Evolutionary conservation across 2,329 filamentous ascomycete species (phyloP), one percentile per base, ranked within the genome.

Genomic region (Endocalyx cinctus): DNA sequence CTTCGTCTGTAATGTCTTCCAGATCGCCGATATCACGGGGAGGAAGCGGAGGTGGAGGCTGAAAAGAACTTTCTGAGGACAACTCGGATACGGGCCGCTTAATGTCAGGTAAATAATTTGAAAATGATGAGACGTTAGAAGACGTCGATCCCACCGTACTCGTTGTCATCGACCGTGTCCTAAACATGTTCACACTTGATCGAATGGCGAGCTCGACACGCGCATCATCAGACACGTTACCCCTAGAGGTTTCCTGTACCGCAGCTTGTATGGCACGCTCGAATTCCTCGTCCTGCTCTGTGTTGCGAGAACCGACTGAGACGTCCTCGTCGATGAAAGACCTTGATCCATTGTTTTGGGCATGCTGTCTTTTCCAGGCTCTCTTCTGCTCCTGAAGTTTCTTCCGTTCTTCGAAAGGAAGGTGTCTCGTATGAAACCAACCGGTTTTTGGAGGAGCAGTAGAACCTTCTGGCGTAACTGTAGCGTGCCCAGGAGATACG

Each of bases 181-280:
- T 62, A 41, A 74, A 60, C 22, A 84, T 79, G 11, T 63, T 64
- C 12, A 92, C 68, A 42, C 82, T 87, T 5, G 83, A 79, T 11
- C 84, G 71, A 31, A 94, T 83, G 1, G 85, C 85, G 14, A 76
- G 69, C 52, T 88, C 86, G 29, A 94, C 70, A 38, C 74, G 67
- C 15, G 70, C 70, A 49, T 92, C 87, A 55, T 92, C 83, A 14
- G 77, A 69, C 0, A 69, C 52, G 42, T 90, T 70, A 10, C 86
- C 85, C 1, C 65, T 70, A 0, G 84, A 88, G 0, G 84, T 87
- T 51, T 83, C 74, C 6, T 66, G 63, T 1, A 92, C 82, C 1
- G 82, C 84, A 10, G 68, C 67, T 33, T 70, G 72, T 37, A 92
- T 90, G 1, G 85, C 85, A 26, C 72, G 66, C 52, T 90, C 84